Percentiles rank a stretch among this genome's conserved stretches.
phyloP scores from a whole-genome alignment of 2,329 filamentous ascomycete genomes.

The Aspergillus melleus region DNA sequence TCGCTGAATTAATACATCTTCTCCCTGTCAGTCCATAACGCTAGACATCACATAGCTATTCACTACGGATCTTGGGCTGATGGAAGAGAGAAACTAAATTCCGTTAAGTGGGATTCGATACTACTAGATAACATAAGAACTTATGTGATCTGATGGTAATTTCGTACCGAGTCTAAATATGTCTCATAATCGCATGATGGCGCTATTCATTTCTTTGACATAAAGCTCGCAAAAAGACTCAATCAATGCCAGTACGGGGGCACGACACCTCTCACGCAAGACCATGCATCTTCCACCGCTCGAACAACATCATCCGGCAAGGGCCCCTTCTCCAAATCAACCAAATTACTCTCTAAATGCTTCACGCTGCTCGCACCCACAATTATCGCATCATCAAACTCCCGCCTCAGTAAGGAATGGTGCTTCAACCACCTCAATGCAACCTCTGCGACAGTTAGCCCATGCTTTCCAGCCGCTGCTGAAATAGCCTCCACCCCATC shows the following conservation, averaged over 20 bases:
- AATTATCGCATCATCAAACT: slow-evolving; percentile 39
- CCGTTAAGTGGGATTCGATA: too few relatives aligned
- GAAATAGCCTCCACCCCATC: slow-evolving; percentile 44
- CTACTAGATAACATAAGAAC: too few relatives aligned
- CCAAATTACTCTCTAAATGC: slow-evolving; percentile 41
- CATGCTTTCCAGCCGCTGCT: slow-evolving; percentile 39
- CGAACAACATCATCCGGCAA: slow-evolving; percentile 43
- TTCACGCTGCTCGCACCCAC: slow-evolving; percentile 38
- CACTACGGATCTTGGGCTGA: too few relatives aligned
- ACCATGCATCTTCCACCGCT: slow-evolving; percentile 40
- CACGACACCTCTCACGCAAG: slow-evolving; percentile 27
- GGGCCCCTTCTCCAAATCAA: slow-evolving; percentile 38
- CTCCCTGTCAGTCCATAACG: too few relatives aligned
- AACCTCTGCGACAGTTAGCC: slow-evolving; percentile 44
- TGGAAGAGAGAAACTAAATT: too few relatives aligned
- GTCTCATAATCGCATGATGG: too few relatives aligned
- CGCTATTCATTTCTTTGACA: too few relatives aligned
- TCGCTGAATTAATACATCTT: too few relatives aligned
- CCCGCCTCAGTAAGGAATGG: slow-evolving; percentile 38
- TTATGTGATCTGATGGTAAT: too few relatives aligned
- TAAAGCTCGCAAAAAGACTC: too few relatives aligned
- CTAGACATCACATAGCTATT: too few relatives aligned
- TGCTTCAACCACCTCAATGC: slow-evolving; percentile 49
- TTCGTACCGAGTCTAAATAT: too few relatives aligned
- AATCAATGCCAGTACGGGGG: slow-evolving; percentile 34